Conservation (phyloP, 2,329 filamentous ascomycete genomes). For the Botrytis aclada region DNA sequence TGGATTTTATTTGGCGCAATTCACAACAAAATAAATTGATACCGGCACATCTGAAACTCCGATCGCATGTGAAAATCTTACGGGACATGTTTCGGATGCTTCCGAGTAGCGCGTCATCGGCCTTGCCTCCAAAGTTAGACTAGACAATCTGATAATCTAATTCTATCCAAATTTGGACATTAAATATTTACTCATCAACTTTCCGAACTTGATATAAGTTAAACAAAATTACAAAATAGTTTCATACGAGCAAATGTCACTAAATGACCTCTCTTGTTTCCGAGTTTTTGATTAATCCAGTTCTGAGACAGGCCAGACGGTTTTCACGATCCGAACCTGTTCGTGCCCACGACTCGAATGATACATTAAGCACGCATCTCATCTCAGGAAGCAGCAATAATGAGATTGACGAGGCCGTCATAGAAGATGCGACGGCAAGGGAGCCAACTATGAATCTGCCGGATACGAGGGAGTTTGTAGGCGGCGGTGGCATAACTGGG, state of each 20-base stretch:
- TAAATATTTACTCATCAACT: not conserved
- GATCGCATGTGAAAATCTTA: constrained; percentile 17
- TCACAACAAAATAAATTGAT: not conserved
- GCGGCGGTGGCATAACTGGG: constrained; percentile 13
- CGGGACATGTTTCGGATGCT: constrained; percentile 13
- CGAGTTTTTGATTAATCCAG: constrained; percentile 64
- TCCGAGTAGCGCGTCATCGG: constrained; percentile 24
- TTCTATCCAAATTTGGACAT: constrained; percentile 1
- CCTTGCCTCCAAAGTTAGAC: not conserved
- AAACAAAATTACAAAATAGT: not conserved
- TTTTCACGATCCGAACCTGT: constrained; percentile 48
- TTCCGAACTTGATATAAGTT: not conserved
- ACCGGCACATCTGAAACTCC: not conserved
- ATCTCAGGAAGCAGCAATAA: constrained; percentile 19
- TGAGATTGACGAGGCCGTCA: constrained; percentile 24
- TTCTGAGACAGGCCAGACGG: constrained; percentile 62
- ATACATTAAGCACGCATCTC: constrained; percentile 29
- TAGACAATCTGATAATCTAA: not conserved
- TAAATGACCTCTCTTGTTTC: constrained; percentile 62
- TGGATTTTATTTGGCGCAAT: not conserved
- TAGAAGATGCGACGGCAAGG: constrained; percentile 24
- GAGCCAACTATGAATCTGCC: constrained; percentile 3
- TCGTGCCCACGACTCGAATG: constrained; percentile 38
- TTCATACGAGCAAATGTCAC: constrained; percentile 27
- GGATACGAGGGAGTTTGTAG: not conserved